phyloP scores from a whole-genome alignment of 441 rosid species.

The Euphorbia corollata region DNA sequence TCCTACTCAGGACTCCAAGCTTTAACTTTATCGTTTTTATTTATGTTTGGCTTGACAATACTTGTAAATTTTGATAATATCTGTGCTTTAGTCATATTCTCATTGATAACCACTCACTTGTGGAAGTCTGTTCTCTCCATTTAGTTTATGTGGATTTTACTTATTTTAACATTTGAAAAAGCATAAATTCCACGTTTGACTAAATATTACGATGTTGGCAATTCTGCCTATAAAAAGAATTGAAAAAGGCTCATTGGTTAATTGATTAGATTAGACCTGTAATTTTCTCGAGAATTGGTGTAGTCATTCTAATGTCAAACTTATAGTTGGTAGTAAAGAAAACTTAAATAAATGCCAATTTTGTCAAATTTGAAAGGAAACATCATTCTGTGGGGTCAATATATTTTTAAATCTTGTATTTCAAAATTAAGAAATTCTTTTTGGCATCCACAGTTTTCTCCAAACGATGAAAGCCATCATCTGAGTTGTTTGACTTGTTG shows the following conservation, averaged over 20 bases:
- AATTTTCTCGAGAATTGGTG: neutral
- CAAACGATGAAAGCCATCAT: too few species aligned
- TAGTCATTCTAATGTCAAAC: neutral
- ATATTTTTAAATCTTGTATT: too few species aligned
- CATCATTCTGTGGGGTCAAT: too few species aligned
- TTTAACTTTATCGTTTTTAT: constrained; percentile 3
- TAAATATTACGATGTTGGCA: neutral
- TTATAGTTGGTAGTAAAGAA: neutral
- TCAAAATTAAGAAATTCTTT: too few species aligned
- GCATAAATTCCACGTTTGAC: neutral
- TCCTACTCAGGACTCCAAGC: neutral
- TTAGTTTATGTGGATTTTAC: neutral
- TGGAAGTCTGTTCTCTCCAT: neutral
- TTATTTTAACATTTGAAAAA: neutral
- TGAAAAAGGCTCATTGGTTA: neutral
- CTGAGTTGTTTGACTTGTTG: too few species aligned
- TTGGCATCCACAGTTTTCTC: too few species aligned
- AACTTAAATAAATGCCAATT: too few species aligned
- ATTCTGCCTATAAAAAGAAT: neutral
- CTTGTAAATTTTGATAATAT: too few species aligned
- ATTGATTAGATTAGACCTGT: neutral
- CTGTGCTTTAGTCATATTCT: too few species aligned
- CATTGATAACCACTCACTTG: neutral
- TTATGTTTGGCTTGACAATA: too few species aligned
- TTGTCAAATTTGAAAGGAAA: too few species aligned